Evolutionary conservation across 257 asterid genomes (phyloP), one percentile per base, ranked within the genome.

Genomic region (Catharanthus roseus): DNA sequence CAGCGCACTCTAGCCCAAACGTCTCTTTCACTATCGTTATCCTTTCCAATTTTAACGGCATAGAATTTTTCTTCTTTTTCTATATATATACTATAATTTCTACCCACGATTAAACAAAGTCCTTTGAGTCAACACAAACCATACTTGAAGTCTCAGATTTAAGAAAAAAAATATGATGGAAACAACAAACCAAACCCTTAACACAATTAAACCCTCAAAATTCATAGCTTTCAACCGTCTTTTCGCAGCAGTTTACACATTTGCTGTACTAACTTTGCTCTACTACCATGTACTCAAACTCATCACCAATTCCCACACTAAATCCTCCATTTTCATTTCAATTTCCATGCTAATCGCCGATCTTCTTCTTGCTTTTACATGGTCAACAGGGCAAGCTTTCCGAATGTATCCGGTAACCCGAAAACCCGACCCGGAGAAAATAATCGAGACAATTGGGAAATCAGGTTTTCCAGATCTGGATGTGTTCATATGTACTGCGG

Each of bases 401-500:
- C 97, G 90, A 61, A 84, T 91, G 91, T 76, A 81, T 73, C 96
- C 92, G 0, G 75, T 87, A 0, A 76, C n/a, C 24, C 89, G 97
- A 1, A 41, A 69, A 55, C 84, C 54, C 9, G 77, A 39, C 61
- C 87, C 80, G 0, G 90, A 84, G 12, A 85, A 86, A n/a, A 76
- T 82, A 2, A 65, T 44, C 1, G 60, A 72, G 0, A 31, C 47
- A 5, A 3, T 77, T 54, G 68, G 47, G 55, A 65, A 75, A 64
- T 42, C 61, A 42, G 84, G 82, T 36, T 85, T 83, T 39, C 91
- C 96, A 54, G 82, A 79, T 16, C 0, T 90, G 60, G 95, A 90
- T 72, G 75, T 90, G 68, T 88, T 90, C 73, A 85, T 90, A 44
- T 90, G 96, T 82, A 90, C 92, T 60, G 96, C 95, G 55, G 96